phyloP scores from a whole-genome alignment of 1,284 basidiomycete genomes.

The Calocybe gambosa region DNA sequence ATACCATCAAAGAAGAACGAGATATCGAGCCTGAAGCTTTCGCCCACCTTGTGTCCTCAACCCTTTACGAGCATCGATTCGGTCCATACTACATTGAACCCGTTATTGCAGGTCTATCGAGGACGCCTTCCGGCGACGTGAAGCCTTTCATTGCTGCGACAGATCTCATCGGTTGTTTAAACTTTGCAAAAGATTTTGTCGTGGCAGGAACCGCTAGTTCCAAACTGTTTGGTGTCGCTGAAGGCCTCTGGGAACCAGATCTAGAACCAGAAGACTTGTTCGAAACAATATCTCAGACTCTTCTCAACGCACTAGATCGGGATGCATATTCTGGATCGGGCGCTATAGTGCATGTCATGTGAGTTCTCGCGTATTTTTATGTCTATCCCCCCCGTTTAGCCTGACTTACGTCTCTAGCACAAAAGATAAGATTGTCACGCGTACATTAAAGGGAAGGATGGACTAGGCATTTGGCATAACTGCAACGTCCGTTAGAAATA shows the following conservation, averaged over 20 bases:
- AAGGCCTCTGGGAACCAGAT: constrained; percentile 98
- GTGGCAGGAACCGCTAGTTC: constrained; percentile 91
- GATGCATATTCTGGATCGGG: constrained; percentile 99
- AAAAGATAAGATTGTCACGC: constrained; percentile 80
- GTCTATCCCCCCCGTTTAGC: constrained; percentile 4
- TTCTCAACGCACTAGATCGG: constrained; percentile 93
- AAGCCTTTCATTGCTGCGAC: constrained; percentile 96
- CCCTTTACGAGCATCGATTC: constrained; percentile 96
- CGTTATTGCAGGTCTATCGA: constrained; percentile 87
- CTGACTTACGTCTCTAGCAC: constrained; percentile 44
- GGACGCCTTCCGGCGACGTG: constrained; percentile 65
- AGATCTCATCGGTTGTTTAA: constrained; percentile 95
- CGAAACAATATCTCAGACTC: constrained; percentile 96
- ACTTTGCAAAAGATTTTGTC: constrained; percentile 95
- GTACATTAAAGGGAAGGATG: constrained; percentile 87
- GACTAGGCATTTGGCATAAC: constrained; percentile 47
- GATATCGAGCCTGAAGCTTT: constrained; percentile 97
- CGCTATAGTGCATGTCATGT: constrained; percentile 93
- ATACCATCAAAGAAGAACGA: constrained; percentile 98
- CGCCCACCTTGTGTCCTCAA: constrained; percentile 92
- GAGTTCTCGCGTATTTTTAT: constrained; percentile 32
- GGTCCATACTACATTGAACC: constrained; percentile 98
- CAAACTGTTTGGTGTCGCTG: constrained; percentile 96
- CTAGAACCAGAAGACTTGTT: constrained; percentile 96
- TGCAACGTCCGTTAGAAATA: no score